A percentile compares a stretch with the other conserved stretches of the same genome.
These are phyloP conservation scores for Andrographis paniculata DNA, from an alignment of 305 asterid species.

Conservation along the genomic window DNA sequence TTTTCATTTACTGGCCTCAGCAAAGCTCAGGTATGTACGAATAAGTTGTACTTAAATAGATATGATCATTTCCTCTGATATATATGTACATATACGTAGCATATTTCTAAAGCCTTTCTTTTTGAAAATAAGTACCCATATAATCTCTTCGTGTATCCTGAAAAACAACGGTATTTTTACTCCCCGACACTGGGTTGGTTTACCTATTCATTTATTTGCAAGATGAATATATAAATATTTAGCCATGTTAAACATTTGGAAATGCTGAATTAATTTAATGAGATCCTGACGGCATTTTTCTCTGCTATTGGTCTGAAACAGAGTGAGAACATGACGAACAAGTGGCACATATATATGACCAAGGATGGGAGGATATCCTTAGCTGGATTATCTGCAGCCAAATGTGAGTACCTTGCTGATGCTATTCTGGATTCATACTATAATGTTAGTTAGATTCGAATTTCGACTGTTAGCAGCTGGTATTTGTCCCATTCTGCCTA, in stretches of 20 bases:
- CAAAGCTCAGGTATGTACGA: conserved; percentile 81
- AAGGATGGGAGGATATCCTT: conserved; percentile 96
- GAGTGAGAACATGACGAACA: conserved; percentile 87
- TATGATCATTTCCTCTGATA: too few relatives aligned
- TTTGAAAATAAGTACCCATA: too few relatives aligned
- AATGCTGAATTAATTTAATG: too few relatives aligned
- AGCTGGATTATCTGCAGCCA: conserved; percentile 92
- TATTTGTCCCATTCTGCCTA: too few relatives aligned
- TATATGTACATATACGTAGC: too few relatives aligned
- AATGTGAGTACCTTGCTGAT: conserved; percentile 96
- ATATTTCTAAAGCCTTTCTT: too few relatives aligned
- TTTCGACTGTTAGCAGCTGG: too few relatives aligned
- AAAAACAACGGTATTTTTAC: background rate
- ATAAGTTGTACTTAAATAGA: too few relatives aligned
- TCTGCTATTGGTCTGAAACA: conserved; percentile 21
- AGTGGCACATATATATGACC: conserved; percentile 98
- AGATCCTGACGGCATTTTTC: background rate
- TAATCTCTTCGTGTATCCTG: too few relatives aligned
- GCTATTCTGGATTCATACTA: conserved; percentile 90
- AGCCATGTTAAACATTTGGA: too few relatives aligned
- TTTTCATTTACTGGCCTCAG: conserved; percentile 92
- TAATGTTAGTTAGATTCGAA: conserved; percentile 50
- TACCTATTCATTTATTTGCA: background rate
- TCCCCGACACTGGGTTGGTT: background rate
- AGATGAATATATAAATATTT: too few relatives aligned